Evolutionary conservation across 108 stramenopile species (phyloP), one percentile per base, ranked within the genome.

Genomic region (Conticribra guillardii): DNA sequence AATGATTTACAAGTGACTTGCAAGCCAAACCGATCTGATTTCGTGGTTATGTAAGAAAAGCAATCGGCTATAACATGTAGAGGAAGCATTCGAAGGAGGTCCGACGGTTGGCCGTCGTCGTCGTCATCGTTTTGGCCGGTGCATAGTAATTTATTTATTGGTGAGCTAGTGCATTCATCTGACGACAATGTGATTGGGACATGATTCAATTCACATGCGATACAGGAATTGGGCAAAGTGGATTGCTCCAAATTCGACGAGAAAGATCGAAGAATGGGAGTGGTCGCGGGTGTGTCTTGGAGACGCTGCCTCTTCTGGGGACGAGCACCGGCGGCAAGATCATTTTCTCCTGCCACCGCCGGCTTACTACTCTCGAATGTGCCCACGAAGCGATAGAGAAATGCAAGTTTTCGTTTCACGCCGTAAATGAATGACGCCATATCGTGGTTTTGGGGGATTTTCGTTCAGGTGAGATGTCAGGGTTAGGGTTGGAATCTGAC

Each of bases 1-100:
- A 93, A 91, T 34, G 84, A 72, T 29, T 54, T 75, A 54, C 83
- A 89, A 16, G 89, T 86, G n/a, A 51, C 63, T 59, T 90, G 89
- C 27, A 93, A 58, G 37, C 82, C 69, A 61, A 64, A 79, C 15
- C 88, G 81, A 54, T 93, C 89, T 26, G 84, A 80, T 3, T 56
- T 62, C 9, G 84, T 60, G 14, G 71, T 49, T 32, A 93, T 48
- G 56, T 84, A 93, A 11, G 82, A 85, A 18, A 93, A 76, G 54
- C 84, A 83, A 34, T 44, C 52, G 24, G 66, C 60, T 8, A 75
- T 23, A 34, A 64, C 60, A 52, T 75, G 56, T 30, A 34, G 32
- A 5, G 74, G 67, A 28, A 74, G 31, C 8, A 66, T 46, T 22
- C 58, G 64, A 19, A 74, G 64, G 29, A 75, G 52, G 15, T 34